Evolutionary conservation across 768 basidiomycete genomes (phyloP).

Genomic region (Lentinula guzmanii): DNA sequence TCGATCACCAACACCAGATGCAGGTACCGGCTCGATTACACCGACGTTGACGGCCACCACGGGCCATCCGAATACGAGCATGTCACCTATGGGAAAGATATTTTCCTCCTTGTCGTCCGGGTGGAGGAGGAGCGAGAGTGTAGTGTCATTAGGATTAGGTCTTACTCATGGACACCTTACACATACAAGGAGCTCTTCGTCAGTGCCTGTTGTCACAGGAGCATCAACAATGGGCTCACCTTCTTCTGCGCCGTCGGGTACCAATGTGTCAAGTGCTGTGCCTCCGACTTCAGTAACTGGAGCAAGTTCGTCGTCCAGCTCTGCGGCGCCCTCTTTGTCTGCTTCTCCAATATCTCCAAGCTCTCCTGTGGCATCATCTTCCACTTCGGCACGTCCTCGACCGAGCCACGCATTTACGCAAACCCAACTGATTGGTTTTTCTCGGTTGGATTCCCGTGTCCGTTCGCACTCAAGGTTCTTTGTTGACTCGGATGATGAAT

Average conservation of each 20-base stretch:
- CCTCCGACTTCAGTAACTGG: not conserved
- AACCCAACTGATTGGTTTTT: not conserved
- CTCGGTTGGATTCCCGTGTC: not conserved
- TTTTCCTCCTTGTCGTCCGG: not conserved
- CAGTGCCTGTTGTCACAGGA: not conserved
- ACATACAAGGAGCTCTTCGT: not conserved
- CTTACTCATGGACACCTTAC: not conserved
- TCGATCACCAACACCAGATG: not conserved
- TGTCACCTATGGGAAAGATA: conserved; percentile 3
- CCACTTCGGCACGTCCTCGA: not conserved
- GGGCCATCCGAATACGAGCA: not conserved
- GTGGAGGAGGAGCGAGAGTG: conserved; percentile 1
- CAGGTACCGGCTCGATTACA: not conserved
- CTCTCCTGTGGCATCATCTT: not conserved
- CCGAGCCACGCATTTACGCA: not conserved
- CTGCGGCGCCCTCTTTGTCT: not conserved
- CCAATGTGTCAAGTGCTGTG: not conserved
- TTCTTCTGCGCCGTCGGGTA: not conserved
- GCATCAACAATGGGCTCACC: not conserved
- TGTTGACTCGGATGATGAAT: not conserved
- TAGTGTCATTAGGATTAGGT: not conserved
- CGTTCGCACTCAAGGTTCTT: not conserved
- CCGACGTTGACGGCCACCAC: not conserved
- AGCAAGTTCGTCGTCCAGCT: not conserved
- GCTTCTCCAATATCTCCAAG: not conserved